Evolutionary conservation across 23 red algal genomes (phyloP).

Genomic region (Cyanidioschyzon merolae): DNA sequence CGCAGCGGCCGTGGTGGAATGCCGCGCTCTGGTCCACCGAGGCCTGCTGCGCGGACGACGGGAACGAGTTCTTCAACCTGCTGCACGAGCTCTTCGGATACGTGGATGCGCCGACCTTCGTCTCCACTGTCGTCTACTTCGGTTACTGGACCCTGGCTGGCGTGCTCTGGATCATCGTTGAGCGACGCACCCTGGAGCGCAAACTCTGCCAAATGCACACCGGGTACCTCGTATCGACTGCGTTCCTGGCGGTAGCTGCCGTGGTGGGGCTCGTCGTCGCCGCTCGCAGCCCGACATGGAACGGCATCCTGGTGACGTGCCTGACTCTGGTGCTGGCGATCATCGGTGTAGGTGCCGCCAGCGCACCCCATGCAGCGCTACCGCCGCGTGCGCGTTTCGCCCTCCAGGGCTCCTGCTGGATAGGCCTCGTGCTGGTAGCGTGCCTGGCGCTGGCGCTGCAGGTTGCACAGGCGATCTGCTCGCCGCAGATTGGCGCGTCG

Average conservation of each 20-base stretch:
- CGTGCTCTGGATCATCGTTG: conserved; percentile 29
- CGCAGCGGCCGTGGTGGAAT: conserved; percentile 59
- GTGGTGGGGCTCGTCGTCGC: conserved; percentile 45
- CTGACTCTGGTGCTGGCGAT: conserved; percentile 32
- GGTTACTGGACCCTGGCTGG: conserved; percentile 50
- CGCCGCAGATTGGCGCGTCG: conserved; percentile 15
- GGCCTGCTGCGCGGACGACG: conserved; percentile 52
- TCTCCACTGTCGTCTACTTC: conserved; percentile 50
- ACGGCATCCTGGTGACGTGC: conserved; percentile 35
- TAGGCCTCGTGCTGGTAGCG: conserved; percentile 25
- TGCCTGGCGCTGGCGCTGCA: conserved; percentile 16
- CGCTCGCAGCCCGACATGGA: conserved; percentile 42
- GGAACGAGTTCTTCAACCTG: conserved; percentile 70
- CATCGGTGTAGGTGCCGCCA: not conserved
- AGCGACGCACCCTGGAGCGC: conserved; percentile 28
- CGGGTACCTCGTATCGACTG: conserved; percentile 9
- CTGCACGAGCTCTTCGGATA: conserved; percentile 71
- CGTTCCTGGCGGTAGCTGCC: conserved; percentile 22
- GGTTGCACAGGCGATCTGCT: conserved; percentile 40
- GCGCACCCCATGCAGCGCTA: conserved; percentile 12
- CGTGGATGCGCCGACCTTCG: conserved; percentile 57
- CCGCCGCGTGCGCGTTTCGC: conserved; percentile 14
- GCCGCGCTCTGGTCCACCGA: conserved; percentile 47
- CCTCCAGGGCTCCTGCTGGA: conserved; percentile 17
- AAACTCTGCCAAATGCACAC: conserved; percentile 15